Evolutionary conservation across 2,329 filamentous ascomycete genomes (phyloP), one percentile per base, ranked within the genome.

Genomic region (Phyllosticta citrichinensis): DNA sequence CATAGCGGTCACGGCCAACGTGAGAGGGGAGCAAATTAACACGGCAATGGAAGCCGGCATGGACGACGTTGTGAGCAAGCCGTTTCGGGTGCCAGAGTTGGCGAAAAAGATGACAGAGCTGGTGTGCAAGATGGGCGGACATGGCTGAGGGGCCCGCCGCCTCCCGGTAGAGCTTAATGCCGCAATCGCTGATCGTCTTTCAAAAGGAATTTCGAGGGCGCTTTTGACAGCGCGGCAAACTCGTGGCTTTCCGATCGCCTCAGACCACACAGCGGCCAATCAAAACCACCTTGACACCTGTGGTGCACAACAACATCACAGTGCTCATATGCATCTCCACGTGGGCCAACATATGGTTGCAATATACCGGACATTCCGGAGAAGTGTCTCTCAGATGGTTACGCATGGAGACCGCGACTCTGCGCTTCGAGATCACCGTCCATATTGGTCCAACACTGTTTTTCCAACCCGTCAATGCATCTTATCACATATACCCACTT

Each of bases 61-160:
- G 40, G 86, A 91, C 71, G 86, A 87, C 72, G 84, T 91, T 55
- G 87, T 93, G 33, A 86, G 87, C 1, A 93, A 93, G 69, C 89
- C 89, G 2, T 93, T 92, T 69, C 63, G 67, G 1, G 68, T 72
- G 25, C 63, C 64, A 2, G 70, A 71, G 55, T 57, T 72, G 40
- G 40, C 40, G 14, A 47, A 47, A 52, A 53, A 27, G 20, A 53
- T 24, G 52, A 53, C 17, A 5, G 40, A 47, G 17, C 40, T 47
- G 17, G 40, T 47, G 14, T 47, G 14, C 17, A 47, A 47, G 40
- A 47, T 47, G 40, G 40, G 40, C n/a, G 40, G 40, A 8, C 40
- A 47, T 47, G 40, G 40, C 40, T 47, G 12, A 47, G 14, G 17
- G 40, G 14, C n/a, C n/a, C 40, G 6, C 2, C 12, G 17, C 40